Conservation (phyloP, 257 asterid species). For the Hygrophila difformis region DNA sequence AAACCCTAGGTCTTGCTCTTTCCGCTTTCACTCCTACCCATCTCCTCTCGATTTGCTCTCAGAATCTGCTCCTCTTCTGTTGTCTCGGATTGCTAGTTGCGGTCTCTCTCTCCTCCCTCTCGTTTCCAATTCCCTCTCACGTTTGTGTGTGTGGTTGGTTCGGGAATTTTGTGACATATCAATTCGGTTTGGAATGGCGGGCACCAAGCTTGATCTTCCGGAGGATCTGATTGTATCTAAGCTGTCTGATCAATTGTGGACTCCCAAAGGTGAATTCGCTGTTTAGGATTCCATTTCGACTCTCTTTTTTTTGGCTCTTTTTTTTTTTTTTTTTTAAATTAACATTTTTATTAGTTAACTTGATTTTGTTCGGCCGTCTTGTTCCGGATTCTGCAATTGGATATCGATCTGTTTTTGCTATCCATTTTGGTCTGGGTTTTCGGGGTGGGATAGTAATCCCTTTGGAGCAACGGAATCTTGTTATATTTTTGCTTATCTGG, state of each 20-base stretch:
- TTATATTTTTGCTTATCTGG: constrained; percentile 3
- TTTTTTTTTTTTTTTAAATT: neutral
- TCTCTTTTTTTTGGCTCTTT: neutral
- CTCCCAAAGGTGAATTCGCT: constrained; percentile 52
- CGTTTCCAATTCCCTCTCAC: constrained; percentile 4
- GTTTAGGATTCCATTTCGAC: neutral
- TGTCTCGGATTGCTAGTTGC: constrained; percentile 13
- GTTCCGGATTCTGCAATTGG: constrained; percentile 17
- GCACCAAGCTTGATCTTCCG: constrained; percentile 65
- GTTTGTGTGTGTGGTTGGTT: constrained; percentile 10
- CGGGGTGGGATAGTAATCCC: constrained; percentile 25
- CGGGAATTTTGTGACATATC: constrained; percentile 13
- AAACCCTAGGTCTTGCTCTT: constrained; percentile 39
- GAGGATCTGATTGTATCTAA: constrained; percentile 60
- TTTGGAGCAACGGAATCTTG: too few species aligned
- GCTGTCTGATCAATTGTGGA: constrained; percentile 68
- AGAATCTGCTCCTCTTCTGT: constrained; percentile 14
- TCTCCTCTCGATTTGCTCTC: constrained; percentile 11
- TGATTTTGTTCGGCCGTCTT: constrained; percentile 15
- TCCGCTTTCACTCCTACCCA: constrained; percentile 7
- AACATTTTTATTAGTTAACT: constrained; percentile 19
- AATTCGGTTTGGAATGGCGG: constrained; percentile 47
- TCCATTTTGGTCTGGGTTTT: constrained; percentile 34
- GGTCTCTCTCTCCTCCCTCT: constrained; percentile 15
- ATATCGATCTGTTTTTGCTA: constrained; percentile 30